phyloP scores from a whole-genome alignment of 2,329 filamentous ascomycete genomes.

The Clarireedia monteithiana region DNA sequence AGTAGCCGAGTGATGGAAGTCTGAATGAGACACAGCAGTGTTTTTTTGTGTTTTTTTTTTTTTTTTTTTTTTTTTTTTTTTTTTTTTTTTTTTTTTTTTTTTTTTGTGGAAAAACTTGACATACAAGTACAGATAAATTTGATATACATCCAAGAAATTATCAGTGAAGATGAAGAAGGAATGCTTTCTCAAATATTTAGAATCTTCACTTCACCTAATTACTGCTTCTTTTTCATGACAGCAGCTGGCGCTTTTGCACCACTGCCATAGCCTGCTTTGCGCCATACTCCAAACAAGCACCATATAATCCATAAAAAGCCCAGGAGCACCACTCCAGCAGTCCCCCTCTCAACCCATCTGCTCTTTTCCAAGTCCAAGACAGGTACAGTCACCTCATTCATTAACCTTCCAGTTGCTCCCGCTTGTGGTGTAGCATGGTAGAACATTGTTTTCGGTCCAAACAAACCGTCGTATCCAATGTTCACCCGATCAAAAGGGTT shows the following conservation, averaged over 20 bases:
- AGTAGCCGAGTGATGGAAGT: too few relatives aligned
- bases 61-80: too few relatives aligned
- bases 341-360: conserved; percentile 44
- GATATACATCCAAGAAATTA: too few relatives aligned
- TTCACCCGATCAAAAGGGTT: conserved; percentile 83
- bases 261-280: conserved; percentile 19
- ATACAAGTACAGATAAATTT: too few relatives aligned
- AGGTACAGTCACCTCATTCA: conserved; percentile 53
- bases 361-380: conserved; percentile 51
- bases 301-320: conserved; percentile 66
- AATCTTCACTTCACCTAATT: background rate
- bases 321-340: conserved; percentile 48
- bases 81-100: too few relatives aligned
- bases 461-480: conserved; percentile 79
- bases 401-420: conserved; percentile 30
- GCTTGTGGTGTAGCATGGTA: conserved; percentile 60
- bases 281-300: conserved; percentile 28
- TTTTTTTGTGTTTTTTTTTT: too few relatives aligned
- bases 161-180: background rate
- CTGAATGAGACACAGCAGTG: too few relatives aligned
- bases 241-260: background rate
- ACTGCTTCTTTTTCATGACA: conserved; percentile 17
- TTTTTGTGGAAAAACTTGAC: too few relatives aligned
- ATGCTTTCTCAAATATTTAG: background rate
- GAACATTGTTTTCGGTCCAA: conserved; percentile 69